Evolutionary conservation across 2,329 filamentous ascomycete genomes (phyloP).

Genomic region (Colletotrichum lindemuthianum): DNA sequence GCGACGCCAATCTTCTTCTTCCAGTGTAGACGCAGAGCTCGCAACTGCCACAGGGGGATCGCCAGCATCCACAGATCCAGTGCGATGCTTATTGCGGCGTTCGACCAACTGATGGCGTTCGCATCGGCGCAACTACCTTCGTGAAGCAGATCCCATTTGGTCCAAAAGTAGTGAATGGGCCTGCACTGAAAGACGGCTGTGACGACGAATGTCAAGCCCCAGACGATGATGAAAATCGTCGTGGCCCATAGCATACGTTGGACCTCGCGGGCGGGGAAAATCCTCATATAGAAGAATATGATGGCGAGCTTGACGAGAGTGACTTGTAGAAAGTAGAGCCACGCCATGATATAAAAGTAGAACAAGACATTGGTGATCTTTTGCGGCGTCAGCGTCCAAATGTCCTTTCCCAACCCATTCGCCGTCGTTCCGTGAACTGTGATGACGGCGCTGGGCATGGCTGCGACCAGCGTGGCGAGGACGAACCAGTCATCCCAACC

Average conservation of each 20-base stretch:
- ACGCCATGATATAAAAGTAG: conserved; percentile 50
- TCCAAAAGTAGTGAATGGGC: conserved; percentile 61
- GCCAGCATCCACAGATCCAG: conserved; percentile 59
- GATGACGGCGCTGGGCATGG: conserved; percentile 44
- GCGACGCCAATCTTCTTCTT: conserved; percentile 56
- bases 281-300: conserved; percentile 60
- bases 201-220: conserved; percentile 51
- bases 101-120: conserved; percentile 57
- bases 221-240: conserved; percentile 47
- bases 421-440: conserved; percentile 41
- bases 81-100: conserved; percentile 58
- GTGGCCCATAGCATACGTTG: conserved; percentile 50
- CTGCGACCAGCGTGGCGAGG: conserved; percentile 41
- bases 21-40: conserved; percentile 49
- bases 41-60: conserved; percentile 55
- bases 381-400: conserved; percentile 54
- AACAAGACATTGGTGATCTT: conserved; percentile 52
- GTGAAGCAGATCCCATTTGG: conserved; percentile 58
- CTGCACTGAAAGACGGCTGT: conserved; percentile 56
- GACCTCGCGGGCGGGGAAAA: conserved; percentile 53
- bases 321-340: conserved; percentile 55
- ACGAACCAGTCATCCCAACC: conserved; percentile 50
- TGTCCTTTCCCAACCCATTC: conserved; percentile 55
- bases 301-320: conserved; percentile 58
- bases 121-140: conserved; percentile 56